A percentile compares a stretch with the other conserved stretches of the same genome.
Conservation (phyloP, 2,329 filamentous ascomycete species). For the Paraconiothyrium brasiliense region DNA sequence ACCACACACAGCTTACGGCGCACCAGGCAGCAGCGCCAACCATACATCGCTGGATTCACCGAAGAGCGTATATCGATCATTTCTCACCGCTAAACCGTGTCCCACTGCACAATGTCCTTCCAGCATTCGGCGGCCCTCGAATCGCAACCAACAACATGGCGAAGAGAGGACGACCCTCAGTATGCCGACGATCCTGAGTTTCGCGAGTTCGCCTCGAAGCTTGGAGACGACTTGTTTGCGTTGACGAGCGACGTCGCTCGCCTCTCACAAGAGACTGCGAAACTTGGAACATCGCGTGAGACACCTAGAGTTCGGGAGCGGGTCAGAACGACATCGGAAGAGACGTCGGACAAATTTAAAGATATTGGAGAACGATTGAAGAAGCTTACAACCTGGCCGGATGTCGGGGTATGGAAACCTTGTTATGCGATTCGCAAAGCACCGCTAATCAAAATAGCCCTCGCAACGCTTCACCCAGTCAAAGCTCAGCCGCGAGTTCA, state of each 20-base stretch:
- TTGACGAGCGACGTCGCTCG: conserved; percentile 88
- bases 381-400: conserved; percentile 79
- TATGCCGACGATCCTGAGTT: conserved; percentile 96
- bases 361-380: conserved; percentile 94
- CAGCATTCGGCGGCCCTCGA: conserved; percentile 86
- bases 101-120: conserved; percentile 76
- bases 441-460: conserved; percentile 64
- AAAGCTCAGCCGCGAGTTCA: conserved; percentile 93
- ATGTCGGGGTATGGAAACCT: conserved; percentile 74
- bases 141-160: conserved; percentile 74
- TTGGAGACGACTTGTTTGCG: conserved; percentile 89
- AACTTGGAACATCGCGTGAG: conserved; percentile 89
- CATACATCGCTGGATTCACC: conserved; percentile 20
- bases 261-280: conserved; percentile 82
- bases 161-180: conserved; percentile 73
- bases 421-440: background rate
- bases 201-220: conserved; percentile 78
- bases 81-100: background rate
- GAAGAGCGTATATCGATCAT: background rate
- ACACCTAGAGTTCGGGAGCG: conserved; percentile 90
- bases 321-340: conserved; percentile 86
- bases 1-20: conserved; percentile 8
- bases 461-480: conserved; percentile 96
- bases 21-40: conserved; percentile 17
- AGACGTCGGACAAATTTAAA: conserved; percentile 86